A percentile compares a stretch with the other conserved stretches of the same genome.
Evolutionary conservation across 75 land plant genomes (phyloP).

Genomic region (Selaginella tamariscina): DNA sequence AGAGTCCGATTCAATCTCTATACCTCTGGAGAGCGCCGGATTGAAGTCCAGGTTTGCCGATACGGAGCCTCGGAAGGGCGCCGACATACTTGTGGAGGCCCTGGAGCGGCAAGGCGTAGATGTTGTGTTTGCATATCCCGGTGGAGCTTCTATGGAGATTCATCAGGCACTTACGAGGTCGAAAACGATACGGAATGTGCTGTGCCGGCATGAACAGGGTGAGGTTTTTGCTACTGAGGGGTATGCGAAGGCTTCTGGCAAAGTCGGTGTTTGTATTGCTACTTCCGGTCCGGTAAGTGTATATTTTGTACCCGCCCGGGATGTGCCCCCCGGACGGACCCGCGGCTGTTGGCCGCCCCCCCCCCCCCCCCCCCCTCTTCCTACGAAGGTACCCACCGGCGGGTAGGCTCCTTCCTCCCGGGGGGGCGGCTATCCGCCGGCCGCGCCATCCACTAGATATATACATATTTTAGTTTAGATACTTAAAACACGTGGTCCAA

Average conservation of each 20-base stretch:
- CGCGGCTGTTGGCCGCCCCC: no score
- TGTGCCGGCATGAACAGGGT: slow-evolving; percentile 89
- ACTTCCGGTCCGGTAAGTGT: slow-evolving; percentile 98
- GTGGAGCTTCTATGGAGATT: slow-evolving; percentile 93
- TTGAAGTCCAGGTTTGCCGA: slow-evolving; percentile 27
- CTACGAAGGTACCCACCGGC: no score
- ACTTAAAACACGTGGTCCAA: no score
- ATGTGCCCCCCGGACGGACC: no score
- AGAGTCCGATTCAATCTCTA: no score
- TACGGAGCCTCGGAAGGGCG: slow-evolving; percentile 70
- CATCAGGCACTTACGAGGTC: slow-evolving; percentile 89
- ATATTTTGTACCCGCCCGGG: no score
- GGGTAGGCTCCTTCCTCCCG: no score
- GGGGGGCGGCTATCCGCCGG: no score
- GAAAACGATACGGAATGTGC: slow-evolving; percentile 42
- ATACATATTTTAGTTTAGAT: no score
- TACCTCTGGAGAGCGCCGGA: no score
- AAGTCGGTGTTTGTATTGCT: slow-evolving; percentile 76
- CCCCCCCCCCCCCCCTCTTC: no score
- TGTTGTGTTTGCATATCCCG: slow-evolving; percentile 80
- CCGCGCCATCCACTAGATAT: no score
- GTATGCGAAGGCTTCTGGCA: slow-evolving; percentile 70
- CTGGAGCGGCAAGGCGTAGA: slow-evolving; percentile 80
- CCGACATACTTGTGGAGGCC: slow-evolving; percentile 83
- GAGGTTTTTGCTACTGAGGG: slow-evolving; percentile 92